These are phyloP conservation scores for Trametes sanguinea DNA, from an alignment of 768 basidiomycete species.

Conservation along the genomic window DNA sequence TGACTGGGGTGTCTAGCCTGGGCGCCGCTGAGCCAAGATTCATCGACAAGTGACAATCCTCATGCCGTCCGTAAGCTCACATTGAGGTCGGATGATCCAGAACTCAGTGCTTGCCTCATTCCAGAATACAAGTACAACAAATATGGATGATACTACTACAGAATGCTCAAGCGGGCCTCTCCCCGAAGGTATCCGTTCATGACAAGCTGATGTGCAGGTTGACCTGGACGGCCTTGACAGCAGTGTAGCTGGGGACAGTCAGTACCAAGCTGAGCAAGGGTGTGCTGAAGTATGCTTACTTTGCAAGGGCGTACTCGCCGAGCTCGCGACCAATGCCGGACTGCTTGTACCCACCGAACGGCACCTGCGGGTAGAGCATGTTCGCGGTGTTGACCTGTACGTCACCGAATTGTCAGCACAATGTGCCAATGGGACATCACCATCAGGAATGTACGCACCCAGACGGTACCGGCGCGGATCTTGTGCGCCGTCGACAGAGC, in stretches of 20 bases:
- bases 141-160: constrained; percentile 5
- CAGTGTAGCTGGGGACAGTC: constrained; percentile 46
- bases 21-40: too few relatives aligned
- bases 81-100: too few relatives aligned
- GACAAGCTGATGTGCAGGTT: constrained; percentile 40
- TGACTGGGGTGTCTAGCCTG: too few relatives aligned
- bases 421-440: too few relatives aligned
- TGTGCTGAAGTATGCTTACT: constrained; percentile 24
- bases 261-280: background rate
- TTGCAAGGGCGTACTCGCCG: constrained; percentile 55
- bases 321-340: constrained; percentile 71
- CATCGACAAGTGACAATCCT: too few relatives aligned
- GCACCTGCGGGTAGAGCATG: constrained; percentile 49
- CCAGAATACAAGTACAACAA: constrained; percentile 5
- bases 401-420: too few relatives aligned
- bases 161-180: background rate
- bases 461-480: constrained; percentile 81
- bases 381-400: constrained; percentile 47
- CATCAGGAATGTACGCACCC: constrained; percentile 42
- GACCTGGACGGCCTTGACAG: constrained; percentile 64
- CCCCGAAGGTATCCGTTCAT: background rate
- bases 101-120: too few relatives aligned
- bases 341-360: constrained; percentile 77
- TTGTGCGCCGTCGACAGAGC: constrained; percentile 72
- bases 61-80: too few relatives aligned